phyloP scores from a whole-genome alignment of 2,329 filamentous ascomycete species.

The Xylaria digitata region DNA sequence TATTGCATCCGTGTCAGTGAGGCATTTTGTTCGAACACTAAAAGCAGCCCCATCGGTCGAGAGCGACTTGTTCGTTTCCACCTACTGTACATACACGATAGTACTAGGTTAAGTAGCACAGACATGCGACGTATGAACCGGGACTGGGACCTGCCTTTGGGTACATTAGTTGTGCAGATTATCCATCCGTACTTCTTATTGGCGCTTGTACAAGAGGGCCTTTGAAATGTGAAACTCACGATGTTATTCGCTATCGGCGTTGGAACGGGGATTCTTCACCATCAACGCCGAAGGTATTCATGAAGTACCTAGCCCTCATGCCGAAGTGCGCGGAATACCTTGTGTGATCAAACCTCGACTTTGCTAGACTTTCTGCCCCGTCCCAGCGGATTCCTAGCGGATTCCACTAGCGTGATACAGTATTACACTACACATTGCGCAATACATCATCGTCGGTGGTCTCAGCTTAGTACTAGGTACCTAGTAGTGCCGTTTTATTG shows the following conservation, averaged over 20 bases:
- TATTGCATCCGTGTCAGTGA: slow-evolving; percentile 21
- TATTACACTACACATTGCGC: slow-evolving; percentile 7
- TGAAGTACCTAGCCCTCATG: slow-evolving; percentile 16
- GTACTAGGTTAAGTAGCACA: background rate
- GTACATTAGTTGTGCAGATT: slow-evolving; percentile 12
- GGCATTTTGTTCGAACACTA: slow-evolving; percentile 38
- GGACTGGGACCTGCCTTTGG: background rate
- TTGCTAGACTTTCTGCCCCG: slow-evolving; percentile 6
- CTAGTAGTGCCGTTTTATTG: background rate
- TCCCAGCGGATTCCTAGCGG: slow-evolving; percentile 12
- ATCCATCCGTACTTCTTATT: background rate
- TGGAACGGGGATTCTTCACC: slow-evolving; percentile 25
- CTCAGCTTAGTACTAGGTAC: slow-evolving; percentile 15
- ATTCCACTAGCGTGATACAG: too few species aligned
- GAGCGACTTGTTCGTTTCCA: slow-evolving; percentile 14
- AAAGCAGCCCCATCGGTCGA: slow-evolving; percentile 24
- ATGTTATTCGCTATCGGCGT: slow-evolving; percentile 33
- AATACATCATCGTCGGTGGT: slow-evolving; percentile 13
- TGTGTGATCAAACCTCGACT: slow-evolving; percentile 1
- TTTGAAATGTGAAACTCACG: slow-evolving; percentile 23
- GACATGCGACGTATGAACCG: background rate
- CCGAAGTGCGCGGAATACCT: slow-evolving; percentile 18
- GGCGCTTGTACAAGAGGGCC: slow-evolving; percentile 16
- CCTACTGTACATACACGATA: background rate
- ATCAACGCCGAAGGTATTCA: slow-evolving; percentile 27